phyloP scores from a whole-genome alignment of 2,329 filamentous ascomycete genomes.

The Bisporella sp. region DNA sequence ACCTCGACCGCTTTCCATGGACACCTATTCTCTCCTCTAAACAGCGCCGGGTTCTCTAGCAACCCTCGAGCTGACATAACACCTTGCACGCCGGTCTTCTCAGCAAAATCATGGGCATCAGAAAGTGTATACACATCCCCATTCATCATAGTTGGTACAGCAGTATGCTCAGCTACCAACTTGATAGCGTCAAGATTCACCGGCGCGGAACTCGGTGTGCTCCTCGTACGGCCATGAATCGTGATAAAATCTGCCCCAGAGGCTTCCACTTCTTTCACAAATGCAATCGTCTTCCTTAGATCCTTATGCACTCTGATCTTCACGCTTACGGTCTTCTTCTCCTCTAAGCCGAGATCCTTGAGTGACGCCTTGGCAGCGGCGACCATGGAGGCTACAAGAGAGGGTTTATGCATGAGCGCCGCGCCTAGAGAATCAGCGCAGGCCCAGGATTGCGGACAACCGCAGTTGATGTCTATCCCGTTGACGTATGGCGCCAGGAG shows the following conservation, averaged over 20 bases:
- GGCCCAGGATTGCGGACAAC: slow-evolving; percentile 67
- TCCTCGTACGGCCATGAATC: slow-evolving; percentile 58
- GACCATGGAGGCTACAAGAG: slow-evolving; percentile 61
- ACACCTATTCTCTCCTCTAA: slow-evolving; percentile 44
- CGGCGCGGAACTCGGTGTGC: slow-evolving; percentile 52
- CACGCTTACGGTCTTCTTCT: slow-evolving; percentile 50
- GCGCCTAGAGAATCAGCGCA: slow-evolving; percentile 62
- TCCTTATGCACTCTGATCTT: slow-evolving; percentile 66
- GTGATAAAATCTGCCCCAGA: slow-evolving; percentile 60
- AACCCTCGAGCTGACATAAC: slow-evolving; percentile 67
- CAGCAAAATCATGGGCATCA: slow-evolving; percentile 28
- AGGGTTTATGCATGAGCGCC: slow-evolving; percentile 58
- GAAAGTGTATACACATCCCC: slow-evolving; percentile 58
- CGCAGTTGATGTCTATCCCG: slow-evolving; percentile 66
- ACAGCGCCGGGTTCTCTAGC: slow-evolving; percentile 61
- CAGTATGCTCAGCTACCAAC: slow-evolving; percentile 35
- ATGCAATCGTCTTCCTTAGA: slow-evolving; percentile 49
- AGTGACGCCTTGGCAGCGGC: slow-evolving; percentile 47
- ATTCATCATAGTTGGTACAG: slow-evolving; percentile 59
- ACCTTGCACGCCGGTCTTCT: slow-evolving; percentile 40
- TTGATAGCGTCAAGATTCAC: slow-evolving; percentile 56
- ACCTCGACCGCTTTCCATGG: slow-evolving; percentile 56
- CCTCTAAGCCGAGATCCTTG: slow-evolving; percentile 43
- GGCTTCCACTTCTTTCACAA: slow-evolving; percentile 54
- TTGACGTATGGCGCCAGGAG: slow-evolving; percentile 55